Conservation (phyloP, 2,329 filamentous ascomycete species). For the Hypoxylon rubiginosum region DNA sequence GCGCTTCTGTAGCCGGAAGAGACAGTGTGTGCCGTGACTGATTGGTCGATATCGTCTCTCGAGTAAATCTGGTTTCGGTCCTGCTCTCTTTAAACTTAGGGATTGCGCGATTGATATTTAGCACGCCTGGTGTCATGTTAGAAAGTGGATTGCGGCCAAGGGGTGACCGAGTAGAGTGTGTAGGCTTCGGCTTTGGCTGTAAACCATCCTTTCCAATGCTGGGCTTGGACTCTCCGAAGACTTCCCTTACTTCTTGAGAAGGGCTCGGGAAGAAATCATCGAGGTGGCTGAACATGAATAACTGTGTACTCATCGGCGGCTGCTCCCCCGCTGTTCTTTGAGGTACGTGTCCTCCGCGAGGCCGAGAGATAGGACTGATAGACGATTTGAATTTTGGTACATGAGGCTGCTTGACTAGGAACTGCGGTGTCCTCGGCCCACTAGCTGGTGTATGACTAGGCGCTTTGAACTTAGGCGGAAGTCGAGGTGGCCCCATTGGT, state of each 20-base stretch:
- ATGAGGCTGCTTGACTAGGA: constrained; percentile 40
- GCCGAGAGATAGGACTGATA: constrained; percentile 3
- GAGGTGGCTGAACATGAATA: constrained; percentile 63
- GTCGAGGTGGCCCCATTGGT: constrained; percentile 46
- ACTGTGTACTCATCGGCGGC: constrained; percentile 63
- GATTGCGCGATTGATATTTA: neutral
- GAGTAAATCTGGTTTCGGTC: neutral
- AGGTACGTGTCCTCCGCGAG: constrained; percentile 5
- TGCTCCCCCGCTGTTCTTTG: constrained; percentile 30
- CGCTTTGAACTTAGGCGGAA: constrained; percentile 47
- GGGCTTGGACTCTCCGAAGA: constrained; percentile 56
- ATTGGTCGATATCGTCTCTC: neutral
- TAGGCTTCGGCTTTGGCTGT: constrained; percentile 41
- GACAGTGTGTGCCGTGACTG: constrained; percentile 12
- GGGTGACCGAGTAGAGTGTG: constrained; percentile 5
- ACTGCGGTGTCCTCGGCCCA: constrained; percentile 36
- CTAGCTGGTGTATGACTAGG: constrained; percentile 14
- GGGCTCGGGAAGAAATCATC: constrained; percentile 70
- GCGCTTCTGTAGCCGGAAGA: neutral
- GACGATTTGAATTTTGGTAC: constrained; percentile 15
- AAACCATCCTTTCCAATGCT: constrained; percentile 45
- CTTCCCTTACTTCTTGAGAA: constrained; percentile 67
- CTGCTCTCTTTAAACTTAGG: neutral
- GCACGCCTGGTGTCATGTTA: neutral
- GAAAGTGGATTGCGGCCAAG: neutral